Evolutionary conservation across 2,329 filamentous ascomycete species (phyloP), one percentile per base, ranked within the genome.

Genomic region (Diaporthe citriasiana): DNA sequence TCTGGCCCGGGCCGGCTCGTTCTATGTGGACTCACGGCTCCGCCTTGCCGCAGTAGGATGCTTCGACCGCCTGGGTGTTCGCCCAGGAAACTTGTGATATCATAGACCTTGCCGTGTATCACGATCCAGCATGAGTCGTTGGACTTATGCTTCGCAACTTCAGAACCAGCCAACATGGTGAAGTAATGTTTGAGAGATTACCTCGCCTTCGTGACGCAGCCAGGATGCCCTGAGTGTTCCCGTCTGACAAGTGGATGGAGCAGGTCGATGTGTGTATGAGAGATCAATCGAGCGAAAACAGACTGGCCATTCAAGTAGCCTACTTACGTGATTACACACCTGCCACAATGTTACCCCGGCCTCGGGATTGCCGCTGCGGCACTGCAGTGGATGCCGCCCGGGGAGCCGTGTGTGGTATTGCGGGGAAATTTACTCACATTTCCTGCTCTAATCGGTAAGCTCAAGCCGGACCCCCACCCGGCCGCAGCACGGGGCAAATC

Each of bases 41-140:
- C 81, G 50, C 78, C 79, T 60, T 82, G 78, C 47, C 74, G 79
- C 15, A 82, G 73, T 15, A 83, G 65, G 19, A 82, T 77, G 2
- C 78, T 78, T 12, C 78, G 74, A n/a, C 81, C 81, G 38, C 80
- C 81, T 2, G 81, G 81, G 50, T 82, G 81, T 35, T 78, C 73
- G 40, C 77, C 72, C 13, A 85, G 73, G 63, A 84, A 85, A 38
- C 78, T 77, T 13, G 83, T 84, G 53, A 84, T 81, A 75, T 85
- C 83, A 79, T 83, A 83, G 45, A 80, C 80, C 63, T 79, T 79
- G 40, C 73, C 75, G 70, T 79, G 70, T 72, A 83, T 72, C 50
- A 85, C 82, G 22, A 83, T 77, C 83, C 83, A 85, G 75, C 83
- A 85, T 9, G 82, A 83, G 33, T 81, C 77, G 19, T 72, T 72